Conservation (phyloP, 176 grass and related monocot species). For the maize (Zea mays) region DNA sequence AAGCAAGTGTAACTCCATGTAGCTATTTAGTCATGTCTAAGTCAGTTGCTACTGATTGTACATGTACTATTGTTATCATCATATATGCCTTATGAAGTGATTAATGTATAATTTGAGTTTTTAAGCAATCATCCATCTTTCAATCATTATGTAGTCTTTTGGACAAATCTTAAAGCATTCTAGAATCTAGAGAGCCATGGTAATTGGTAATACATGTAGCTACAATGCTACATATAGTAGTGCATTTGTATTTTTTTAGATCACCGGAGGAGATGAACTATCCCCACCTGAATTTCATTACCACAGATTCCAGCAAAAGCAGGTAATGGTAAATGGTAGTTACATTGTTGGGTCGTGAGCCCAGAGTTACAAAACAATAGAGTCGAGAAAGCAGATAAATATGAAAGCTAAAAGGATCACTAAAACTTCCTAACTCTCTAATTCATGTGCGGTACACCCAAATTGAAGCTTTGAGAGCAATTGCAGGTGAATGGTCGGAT, state of each 20-base stretch:
- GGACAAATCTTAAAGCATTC: neutral
- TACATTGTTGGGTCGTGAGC: too few relatives aligned
- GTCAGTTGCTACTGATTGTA: neutral
- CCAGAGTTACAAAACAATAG: too few relatives aligned
- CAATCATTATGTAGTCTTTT: neutral
- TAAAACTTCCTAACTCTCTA: neutral
- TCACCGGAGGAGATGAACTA: too few relatives aligned
- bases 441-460: neutral
- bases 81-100: neutral
- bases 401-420: neutral
- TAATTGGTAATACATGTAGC: neutral
- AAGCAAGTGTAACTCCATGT: neutral
- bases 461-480: neutral
- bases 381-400: neutral
- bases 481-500: neutral
- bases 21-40: constrained; percentile 10
- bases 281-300: too few relatives aligned
- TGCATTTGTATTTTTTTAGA: neutral
- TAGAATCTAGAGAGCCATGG: neutral
- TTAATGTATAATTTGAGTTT: neutral
- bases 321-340: too few relatives aligned
- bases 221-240: neutral
- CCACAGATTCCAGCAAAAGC: too few relatives aligned
- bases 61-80: neutral
- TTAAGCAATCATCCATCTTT: neutral